Evolutionary conservation across 2,329 filamentous ascomycete species (phyloP), one percentile per base, ranked within the genome.

Genomic region (Apiospora phragmitis): DNA sequence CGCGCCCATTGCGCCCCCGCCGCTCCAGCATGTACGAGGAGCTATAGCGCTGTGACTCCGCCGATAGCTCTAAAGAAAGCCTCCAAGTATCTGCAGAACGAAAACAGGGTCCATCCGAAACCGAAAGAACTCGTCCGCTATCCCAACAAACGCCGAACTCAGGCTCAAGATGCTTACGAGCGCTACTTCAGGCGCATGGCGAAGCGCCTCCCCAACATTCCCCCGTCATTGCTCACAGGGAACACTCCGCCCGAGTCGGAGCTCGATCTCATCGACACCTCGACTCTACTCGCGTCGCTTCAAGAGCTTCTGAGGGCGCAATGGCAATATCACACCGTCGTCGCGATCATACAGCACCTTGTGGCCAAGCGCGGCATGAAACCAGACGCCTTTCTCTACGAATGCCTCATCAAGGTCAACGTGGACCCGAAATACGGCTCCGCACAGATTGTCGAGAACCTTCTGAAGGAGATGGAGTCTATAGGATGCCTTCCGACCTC

Each of bases 391-490:
- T 82, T 87, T 69, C 82, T 94, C 68, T 98, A 96, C 80, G 90
- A 93, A 75, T 90, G 91, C 18, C 82, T 97, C 68, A 90, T 97
- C 75, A 85, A 91, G 71, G 89, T 91, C 65, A 94, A 97, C 81
- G 85, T 88, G 41, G 87, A 91, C 77, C 84, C 87, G 0, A 70
- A 73, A 49, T 78, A 87, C 68, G 95, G 94, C 11, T 94, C 92
- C 6, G 90, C 91, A 2, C 85, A 85, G 38, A 87, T 88, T 65
- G 87, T 95, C 18, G 81, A 77, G 43, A 83, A 82, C 26, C 83
- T 97, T n/a, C 81, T 97, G 32, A 82, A 88, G 29, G 94, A 97
- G 76, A 93, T 98, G 90, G 85, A 86, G 59, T 79, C 81, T 1
- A 83, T 86, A 55, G 86, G 85, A 0, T 84, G 98, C 62, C 82